These are phyloP conservation scores for Phoma sp. DNA, from an alignment of 2,329 filamentous ascomycete genomes.

Conservation along the genomic window DNA sequence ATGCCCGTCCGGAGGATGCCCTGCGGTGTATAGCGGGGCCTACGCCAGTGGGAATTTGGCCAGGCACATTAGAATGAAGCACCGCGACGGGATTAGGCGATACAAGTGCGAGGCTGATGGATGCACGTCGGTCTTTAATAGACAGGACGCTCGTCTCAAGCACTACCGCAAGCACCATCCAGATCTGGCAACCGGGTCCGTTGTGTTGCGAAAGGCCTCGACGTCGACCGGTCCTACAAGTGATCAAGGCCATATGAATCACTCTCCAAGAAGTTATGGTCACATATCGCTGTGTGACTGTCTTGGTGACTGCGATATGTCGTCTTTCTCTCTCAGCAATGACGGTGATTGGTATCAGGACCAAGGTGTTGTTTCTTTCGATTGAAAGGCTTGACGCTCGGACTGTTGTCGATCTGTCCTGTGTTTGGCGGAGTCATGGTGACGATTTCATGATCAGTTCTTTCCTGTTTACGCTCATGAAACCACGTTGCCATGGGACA, in stretches of 20 bases:
- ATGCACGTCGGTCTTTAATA: background rate
- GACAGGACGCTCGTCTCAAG: background rate
- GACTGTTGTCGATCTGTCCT: no score
- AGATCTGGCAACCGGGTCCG: background rate
- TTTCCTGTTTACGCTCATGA: no score
- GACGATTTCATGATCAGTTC: no score
- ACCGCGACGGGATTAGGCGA: background rate
- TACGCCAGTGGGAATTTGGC: background rate
- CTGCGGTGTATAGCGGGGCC: background rate
- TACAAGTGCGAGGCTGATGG: background rate
- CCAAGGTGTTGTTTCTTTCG: no score
- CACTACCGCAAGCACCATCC: background rate
- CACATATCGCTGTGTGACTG: background rate
- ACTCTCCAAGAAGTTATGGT: background rate
- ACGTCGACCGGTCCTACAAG: background rate
- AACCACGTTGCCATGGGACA: no score
- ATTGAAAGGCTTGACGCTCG: no score
- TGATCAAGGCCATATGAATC: background rate
- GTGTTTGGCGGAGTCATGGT: no score
- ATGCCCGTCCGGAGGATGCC: background rate
- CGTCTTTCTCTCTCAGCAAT: no score
- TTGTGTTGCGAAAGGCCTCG: background rate
- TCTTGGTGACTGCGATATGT: no score
- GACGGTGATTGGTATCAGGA: no score
- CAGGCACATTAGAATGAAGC: background rate